phyloP scores from a whole-genome alignment of 306 rosid species.

The Lotus japonicus region DNA sequence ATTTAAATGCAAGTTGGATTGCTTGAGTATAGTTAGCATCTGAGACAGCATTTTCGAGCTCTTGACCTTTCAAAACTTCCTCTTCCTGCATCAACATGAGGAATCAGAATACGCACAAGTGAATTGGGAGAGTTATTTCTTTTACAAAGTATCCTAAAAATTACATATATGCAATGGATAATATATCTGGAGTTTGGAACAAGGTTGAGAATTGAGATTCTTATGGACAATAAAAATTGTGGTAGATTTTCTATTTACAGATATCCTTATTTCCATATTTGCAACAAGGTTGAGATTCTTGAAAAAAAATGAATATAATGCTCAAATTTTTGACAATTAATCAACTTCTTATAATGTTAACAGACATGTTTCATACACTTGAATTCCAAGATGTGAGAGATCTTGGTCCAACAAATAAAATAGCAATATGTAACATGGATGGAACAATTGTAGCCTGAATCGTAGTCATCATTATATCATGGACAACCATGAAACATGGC shows the following conservation, averaged over 20 bases:
- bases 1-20: constrained; percentile 74
- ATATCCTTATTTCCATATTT: too few species aligned
- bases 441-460: constrained; percentile 1
- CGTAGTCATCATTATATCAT: not conserved
- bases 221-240: too few species aligned
- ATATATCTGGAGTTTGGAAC: too few species aligned
- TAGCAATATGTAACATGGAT: too few species aligned
- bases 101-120: not conserved
- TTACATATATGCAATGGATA: not conserved
- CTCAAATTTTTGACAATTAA: too few species aligned
- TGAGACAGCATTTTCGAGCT: constrained; percentile 83
- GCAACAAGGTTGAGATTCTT: too few species aligned
- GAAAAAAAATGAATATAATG: too few species aligned
- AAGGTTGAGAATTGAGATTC: too few species aligned
- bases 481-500: not conserved
- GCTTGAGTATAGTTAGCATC: constrained; percentile 86
- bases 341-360: too few species aligned
- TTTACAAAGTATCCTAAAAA: not conserved
- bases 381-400: not conserved
- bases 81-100: constrained; percentile 62
- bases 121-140: not conserved
- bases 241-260: too few species aligned
- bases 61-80: constrained; percentile 86
- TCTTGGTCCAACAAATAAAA: not conserved
- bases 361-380: not conserved